These are phyloP conservation scores for Pezicula carpinea DNA, from an alignment of 2,329 filamentous ascomycete species.

Conservation along the genomic window DNA sequence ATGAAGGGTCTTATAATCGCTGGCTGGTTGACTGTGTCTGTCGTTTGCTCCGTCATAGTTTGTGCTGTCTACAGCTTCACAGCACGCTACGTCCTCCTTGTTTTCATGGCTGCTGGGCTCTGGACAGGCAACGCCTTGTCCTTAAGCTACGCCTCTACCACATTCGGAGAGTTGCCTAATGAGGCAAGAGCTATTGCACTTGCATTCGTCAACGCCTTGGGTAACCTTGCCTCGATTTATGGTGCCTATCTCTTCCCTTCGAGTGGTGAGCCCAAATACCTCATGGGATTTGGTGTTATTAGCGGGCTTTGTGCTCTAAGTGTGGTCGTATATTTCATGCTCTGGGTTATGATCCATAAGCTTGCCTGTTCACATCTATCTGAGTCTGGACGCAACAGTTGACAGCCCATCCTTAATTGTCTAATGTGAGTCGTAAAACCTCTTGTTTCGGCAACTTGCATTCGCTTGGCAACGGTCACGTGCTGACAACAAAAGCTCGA, in stretches of 20 bases:
- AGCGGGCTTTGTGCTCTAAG: constrained; percentile 29
- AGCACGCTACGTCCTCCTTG: constrained; percentile 42
- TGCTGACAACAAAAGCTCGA: too few relatives aligned
- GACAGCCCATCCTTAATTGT: too few relatives aligned
- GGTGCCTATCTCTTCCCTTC: constrained; percentile 44
- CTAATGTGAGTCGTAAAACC: too few relatives aligned
- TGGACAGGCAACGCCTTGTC: constrained; percentile 44
- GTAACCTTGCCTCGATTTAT: constrained; percentile 46
- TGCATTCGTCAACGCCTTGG: constrained; percentile 44
- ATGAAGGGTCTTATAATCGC: constrained; percentile 41
- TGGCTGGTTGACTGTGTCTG: constrained; percentile 35
- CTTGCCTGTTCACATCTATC: too few relatives aligned
- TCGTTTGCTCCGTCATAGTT: constrained; percentile 24
- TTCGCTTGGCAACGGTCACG: too few relatives aligned
- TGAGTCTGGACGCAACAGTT: too few relatives aligned
- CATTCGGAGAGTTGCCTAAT: constrained; percentile 40
- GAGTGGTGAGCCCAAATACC: constrained; percentile 38
- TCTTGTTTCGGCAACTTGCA: too few relatives aligned
- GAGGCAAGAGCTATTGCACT: constrained; percentile 42
- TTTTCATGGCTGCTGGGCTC: constrained; percentile 45
- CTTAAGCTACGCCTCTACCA: constrained; percentile 42
- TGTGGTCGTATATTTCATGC: constrained; percentile 9
- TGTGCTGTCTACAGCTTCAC: constrained; percentile 39
- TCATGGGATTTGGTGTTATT: constrained; percentile 36
- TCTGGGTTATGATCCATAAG: background rate